Evolutionary conservation across 805 yeast species (phyloP), one percentile per base, ranked within the genome.

Genomic region (Lipomyces orientalis): DNA sequence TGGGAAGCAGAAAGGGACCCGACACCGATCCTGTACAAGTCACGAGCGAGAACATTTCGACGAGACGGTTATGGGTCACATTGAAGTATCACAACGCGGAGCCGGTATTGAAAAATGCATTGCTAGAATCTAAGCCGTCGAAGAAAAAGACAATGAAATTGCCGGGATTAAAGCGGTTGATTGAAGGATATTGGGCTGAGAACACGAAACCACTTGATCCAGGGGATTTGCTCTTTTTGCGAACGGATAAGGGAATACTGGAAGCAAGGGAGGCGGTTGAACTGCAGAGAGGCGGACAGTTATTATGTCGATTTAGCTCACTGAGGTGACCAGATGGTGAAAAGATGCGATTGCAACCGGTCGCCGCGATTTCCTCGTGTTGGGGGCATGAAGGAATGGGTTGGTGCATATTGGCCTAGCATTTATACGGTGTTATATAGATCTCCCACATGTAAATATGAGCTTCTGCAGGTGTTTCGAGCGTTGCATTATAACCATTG

Each of bases 51-150:
- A 93, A 94, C 76, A 86, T 95, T 37, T 79, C 97, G 22, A 85
- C 93, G 0, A 87, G 98, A 75, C 85, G 97, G 73, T 83, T 95
- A 61, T 95, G 99, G 99, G 78, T 95, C 25, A 96, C 93, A 1
- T 82, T 95, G 77, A 95, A 95, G 78, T 95, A 95, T 78, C 86
- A 94, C 76, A 86, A 91, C 71, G 87, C 89, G 75, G 82, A 83
- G 72, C 89, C 97, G 0, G 97, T 95, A 19, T 82, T 95, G 70
- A 84, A 87, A 71, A 84, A 86, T 64, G 86, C 93, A 74, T 83
- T 86, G 37, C 82, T 94, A 73, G 87, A 95, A 37, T 89, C 95
- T 57, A 93, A 90, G 75, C 98, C 99, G 52, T 91, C 89, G 75
- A 84, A 94, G 76, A 84, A 88, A 76, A 90, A 93, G 25, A 79